A percentile compares a stretch with the other conserved stretches of the same genome.
These are phyloP conservation scores for Dactylella cylindrospora DNA, from an alignment of 2,329 filamentous ascomycete genomes.

Conservation along the genomic window DNA sequence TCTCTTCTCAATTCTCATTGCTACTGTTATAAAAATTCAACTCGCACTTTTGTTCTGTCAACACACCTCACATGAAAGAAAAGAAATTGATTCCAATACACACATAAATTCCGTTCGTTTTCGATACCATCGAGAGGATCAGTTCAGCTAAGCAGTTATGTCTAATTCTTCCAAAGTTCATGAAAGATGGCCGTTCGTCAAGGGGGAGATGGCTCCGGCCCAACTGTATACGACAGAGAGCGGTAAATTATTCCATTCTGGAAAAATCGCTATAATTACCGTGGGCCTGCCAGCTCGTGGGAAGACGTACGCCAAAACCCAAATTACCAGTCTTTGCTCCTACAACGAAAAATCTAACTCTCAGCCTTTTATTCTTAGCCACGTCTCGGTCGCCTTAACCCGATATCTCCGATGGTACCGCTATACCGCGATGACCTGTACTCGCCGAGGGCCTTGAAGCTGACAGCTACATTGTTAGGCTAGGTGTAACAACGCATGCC, in stretches of 20 bases:
- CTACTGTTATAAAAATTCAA: conserved; percentile 20
- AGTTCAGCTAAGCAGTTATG: conserved; percentile 31
- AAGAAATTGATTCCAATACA: no score
- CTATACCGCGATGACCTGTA: not conserved
- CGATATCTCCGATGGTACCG: conserved; percentile 84
- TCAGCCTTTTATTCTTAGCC: conserved; percentile 56
- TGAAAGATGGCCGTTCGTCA: conserved; percentile 43
- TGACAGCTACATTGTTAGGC: conserved; percentile 57
- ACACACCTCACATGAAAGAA: conserved; percentile 32
- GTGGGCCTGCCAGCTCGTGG: conserved; percentile 92
- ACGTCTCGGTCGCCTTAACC: conserved; percentile 92
- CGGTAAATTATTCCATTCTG: conserved; percentile 92
- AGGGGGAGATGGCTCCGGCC: conserved; percentile 76
- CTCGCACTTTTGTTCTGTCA: no score
- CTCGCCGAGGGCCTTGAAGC: not conserved
- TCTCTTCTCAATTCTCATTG: not conserved
- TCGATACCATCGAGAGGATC: no score
- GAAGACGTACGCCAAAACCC: conserved; percentile 71
- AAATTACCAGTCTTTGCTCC: conserved; percentile 8
- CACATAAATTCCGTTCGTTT: no score
- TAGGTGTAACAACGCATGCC: conserved; percentile 96
- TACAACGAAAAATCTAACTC: not conserved
- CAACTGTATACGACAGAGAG: conserved; percentile 99
- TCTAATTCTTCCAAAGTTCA: conserved; percentile 37
- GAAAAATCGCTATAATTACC: conserved; percentile 94